These are phyloP conservation scores for Xylaria sp. DNA, from an alignment of 2,329 filamentous ascomycete genomes.

Conservation along the genomic window DNA sequence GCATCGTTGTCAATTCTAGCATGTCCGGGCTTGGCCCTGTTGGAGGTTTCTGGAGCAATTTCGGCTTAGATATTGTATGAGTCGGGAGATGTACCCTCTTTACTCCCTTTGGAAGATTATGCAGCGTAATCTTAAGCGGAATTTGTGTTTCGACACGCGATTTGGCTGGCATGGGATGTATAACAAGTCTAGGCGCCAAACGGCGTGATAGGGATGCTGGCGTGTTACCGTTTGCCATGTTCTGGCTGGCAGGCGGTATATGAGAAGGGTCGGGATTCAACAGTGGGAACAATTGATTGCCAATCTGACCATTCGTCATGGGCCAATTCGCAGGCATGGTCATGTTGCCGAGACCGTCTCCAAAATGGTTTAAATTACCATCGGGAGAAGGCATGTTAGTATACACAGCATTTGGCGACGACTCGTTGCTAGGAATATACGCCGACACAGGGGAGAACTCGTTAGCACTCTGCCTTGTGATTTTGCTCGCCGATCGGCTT, in stretches of 20 bases:
- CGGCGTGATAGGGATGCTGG: constrained; percentile 17
- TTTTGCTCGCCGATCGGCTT: constrained; percentile 56
- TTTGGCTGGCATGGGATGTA: constrained; percentile 75
- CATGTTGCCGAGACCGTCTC: constrained; percentile 32
- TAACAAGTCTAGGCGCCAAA: constrained; percentile 54
- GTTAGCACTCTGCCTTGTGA: constrained; percentile 54
- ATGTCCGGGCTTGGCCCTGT: constrained; percentile 72
- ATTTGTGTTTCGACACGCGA: constrained; percentile 97
- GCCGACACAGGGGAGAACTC: constrained; percentile 62
- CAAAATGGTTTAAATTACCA: constrained; percentile 47
- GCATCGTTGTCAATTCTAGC: constrained; percentile 77
- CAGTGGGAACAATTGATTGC: neutral
- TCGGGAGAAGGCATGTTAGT: constrained; percentile 52
- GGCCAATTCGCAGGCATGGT: constrained; percentile 28
- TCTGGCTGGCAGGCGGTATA: constrained; percentile 25
- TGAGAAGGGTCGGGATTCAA: constrained; percentile 26
- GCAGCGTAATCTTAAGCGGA: constrained; percentile 80
- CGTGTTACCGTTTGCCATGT: constrained; percentile 26
- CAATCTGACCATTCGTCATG: neutral
- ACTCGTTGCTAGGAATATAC: constrained; percentile 57
- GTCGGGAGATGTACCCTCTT: constrained; percentile 85
- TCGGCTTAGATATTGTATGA: constrained; percentile 93
- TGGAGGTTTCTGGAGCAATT: constrained; percentile 77
- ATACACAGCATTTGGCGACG: constrained; percentile 56
- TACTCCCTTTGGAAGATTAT: constrained; percentile 74